Percentiles rank a stretch among this genome's conserved stretches.
Conservation (phyloP, 2,329 filamentous ascomycete genomes). For the Simplicillium aogashimaense region DNA sequence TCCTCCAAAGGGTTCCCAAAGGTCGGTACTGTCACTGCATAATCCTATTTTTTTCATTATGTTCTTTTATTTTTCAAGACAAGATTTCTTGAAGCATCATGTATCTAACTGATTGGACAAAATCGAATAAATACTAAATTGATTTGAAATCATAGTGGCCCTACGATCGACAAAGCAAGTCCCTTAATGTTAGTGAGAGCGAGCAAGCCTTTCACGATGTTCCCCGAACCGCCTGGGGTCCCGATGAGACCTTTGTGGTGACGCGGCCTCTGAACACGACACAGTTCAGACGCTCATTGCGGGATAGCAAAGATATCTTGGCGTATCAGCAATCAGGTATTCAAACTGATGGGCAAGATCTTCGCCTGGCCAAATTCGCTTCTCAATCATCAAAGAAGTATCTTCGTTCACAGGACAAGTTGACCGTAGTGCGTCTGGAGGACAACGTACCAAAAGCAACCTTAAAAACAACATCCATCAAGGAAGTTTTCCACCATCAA, state of each 20-base stretch:
- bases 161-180: conserved; percentile 70
- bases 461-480: conserved; percentile 26
- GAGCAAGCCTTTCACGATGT: conserved; percentile 63
- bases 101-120: conserved; percentile 19
- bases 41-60: conserved; percentile 12
- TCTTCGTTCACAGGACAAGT: conserved; percentile 42
- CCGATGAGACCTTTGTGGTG: conserved; percentile 63
- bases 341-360: conserved; percentile 52
- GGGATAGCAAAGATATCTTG: conserved; percentile 18
- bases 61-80: conserved; percentile 4
- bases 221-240: conserved; percentile 72
- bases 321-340: conserved; percentile 33
- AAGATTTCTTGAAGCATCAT: conserved; percentile 8
- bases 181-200: conserved; percentile 49
- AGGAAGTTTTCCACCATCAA: conserved; percentile 29
- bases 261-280: conserved; percentile 26
- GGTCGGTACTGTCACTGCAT: conserved; percentile 61
- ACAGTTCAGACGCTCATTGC: conserved; percentile 19
- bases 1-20: conserved; percentile 63
- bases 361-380: conserved; percentile 55
- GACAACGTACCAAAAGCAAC: conserved; percentile 52
- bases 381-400: conserved; percentile 48
- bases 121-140: conserved; percentile 34
- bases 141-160: conserved; percentile 59
- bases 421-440: conserved; percentile 41